Conservation (phyloP, 345 rosid species). For the Geranium brycei region DNA sequence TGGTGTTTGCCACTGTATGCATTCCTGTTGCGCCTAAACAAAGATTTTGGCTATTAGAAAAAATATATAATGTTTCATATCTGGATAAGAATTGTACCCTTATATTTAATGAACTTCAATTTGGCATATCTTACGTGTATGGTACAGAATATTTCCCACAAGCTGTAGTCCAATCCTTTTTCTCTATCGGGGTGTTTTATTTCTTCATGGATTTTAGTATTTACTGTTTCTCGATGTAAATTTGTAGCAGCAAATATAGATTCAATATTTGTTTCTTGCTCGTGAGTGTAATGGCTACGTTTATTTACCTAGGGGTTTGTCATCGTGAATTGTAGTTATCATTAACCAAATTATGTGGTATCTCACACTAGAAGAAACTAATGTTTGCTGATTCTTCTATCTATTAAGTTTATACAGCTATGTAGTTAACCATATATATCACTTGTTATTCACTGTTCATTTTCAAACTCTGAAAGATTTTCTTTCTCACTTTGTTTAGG, state of each 20-base stretch:
- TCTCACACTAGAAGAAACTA: neutral
- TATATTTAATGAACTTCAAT: no score
- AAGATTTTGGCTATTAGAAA: neutral
- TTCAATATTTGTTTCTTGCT: neutral
- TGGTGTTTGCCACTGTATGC: neutral
- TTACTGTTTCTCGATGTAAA: neutral
- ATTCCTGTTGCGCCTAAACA: neutral
- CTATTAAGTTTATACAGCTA: neutral
- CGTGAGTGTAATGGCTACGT: neutral
- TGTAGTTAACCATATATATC: no score
- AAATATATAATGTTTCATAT: no score
- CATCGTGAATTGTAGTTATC: neutral
- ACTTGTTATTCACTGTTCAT: constrained; percentile 6
- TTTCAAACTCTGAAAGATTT: constrained; percentile 11
- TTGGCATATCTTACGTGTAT: no score
- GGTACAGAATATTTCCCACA: no score
- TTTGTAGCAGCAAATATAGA: no score
- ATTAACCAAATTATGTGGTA: neutral
- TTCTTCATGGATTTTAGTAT: neutral
- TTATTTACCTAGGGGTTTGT: neutral
- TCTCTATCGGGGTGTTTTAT: neutral
- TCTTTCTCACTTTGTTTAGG: constrained; percentile 37
- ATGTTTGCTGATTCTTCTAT: neutral
- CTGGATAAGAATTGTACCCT: no score
- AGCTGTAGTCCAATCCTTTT: no score